Evolutionary conservation across 305 asterid genomes (phyloP), one percentile per base, ranked within the genome.

Genomic region (Solanum hybrid): DNA sequence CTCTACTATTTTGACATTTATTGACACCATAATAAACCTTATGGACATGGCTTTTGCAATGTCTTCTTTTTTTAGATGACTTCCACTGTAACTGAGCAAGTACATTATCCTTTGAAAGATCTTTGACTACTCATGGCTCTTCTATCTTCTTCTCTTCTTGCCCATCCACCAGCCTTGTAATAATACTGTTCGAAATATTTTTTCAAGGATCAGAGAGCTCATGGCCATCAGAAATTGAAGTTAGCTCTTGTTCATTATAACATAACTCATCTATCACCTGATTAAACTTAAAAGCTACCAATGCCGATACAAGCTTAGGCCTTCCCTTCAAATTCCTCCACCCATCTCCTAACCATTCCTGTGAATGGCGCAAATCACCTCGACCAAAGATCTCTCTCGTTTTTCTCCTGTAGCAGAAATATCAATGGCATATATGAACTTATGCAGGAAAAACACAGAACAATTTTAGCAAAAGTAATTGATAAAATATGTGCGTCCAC

Each of bases 1-100:
- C 75, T 20, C 12, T 92, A 86, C 86, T 86, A 42, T 82, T 64
- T 61, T 35, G 42, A 33, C 88, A 42, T 42, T 37, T 76, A 78
- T 39, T 84, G 10, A 64, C 88, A 29, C 91, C 81, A 51, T 71
- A 87, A 20, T 74, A 89, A 64, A 37, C 74, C 92, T 92, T 95
- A 87, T 93, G 93, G 76, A 91, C 88, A 26, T 96, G 94, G 88
- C 96, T 92, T 35, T 96, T 93, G 16, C 92, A 24, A 8, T 90
- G 93, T 35, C 96, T 90, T 92, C 96, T 93, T 92, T 95, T 96
- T 86, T 97, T 93, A 6, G 95, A 93, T n/a, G 98, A 91, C 77
- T 93, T 95, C 98, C 99, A 97, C 18, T 92, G 91, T 91, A 96
- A 82, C 89, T 90, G 90, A 69, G 94, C 76, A 9, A 97, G 95